Base-by-base conservation (phyloP, 805 yeast genomes). In the Starmerella ratchasimensis region DNA sequence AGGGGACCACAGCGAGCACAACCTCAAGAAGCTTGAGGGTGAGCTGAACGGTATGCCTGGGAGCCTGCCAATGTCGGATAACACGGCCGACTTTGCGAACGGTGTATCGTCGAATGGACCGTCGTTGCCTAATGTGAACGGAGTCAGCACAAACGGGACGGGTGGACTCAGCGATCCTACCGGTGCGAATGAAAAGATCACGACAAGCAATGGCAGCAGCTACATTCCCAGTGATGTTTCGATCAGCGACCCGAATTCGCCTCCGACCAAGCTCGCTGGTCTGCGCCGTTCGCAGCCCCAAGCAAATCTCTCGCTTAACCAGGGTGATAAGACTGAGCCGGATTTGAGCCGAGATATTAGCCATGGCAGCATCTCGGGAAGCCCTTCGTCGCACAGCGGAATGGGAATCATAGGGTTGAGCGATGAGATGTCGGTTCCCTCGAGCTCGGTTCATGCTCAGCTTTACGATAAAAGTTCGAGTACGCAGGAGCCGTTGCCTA, bases 221-320 rank as follows among this genome's bases (percentile, higher is more conserved):
- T 11, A 8, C 10, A 7, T 11, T 22, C 28, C 28, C 28, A 15
- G n/a, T 7, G 7, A 6, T 15, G 28, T 15, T 10, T 18, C 21
- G 18, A n/a, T 9, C 10, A 5, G 16, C 35, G 27, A 11, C 18
- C 16, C 6, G 4, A 8, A 13, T 28, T 13, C 20, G 19, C 3
- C 27, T 28, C 2, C 19, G 34, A 3, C 38, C 37, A 10, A 18
- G 15, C 10, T 11, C 20, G 20, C 33, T 7, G 40, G 46, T 5
- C 18, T 43, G 21, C 43, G 45, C 1, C 43, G 49, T n/a, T 43
- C 47, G 28, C 48, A 44, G 31, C 49, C 49, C 5, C 48, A 41
- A 28, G 44, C 44, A 5, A 46, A 46, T 27, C 39, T 46, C 19
- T 33, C 47, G 11, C 20, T 42, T 35, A 37, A 35, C 23, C 32